A percentile compares a stretch with the other conserved stretches of the same genome.
Conservation (phyloP, 441 rosid species). For the Brassica balearica region DNA sequence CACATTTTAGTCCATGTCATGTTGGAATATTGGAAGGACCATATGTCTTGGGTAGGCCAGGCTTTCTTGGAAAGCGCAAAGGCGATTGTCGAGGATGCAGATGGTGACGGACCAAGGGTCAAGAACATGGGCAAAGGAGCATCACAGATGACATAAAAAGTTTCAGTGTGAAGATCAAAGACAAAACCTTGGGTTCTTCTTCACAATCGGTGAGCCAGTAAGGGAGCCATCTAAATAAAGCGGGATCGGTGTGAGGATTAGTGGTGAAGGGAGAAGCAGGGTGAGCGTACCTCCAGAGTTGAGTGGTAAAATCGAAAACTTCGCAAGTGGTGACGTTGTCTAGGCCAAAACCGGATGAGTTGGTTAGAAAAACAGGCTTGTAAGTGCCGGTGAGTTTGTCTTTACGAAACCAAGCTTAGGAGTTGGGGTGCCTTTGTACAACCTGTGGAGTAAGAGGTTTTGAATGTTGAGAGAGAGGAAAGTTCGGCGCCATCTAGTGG, state of each 20-base stretch:
- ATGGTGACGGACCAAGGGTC: neutral
- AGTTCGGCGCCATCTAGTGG: neutral
- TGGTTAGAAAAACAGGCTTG: neutral
- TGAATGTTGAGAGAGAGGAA: constrained; percentile 2
- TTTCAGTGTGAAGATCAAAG: constrained; percentile 6
- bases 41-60: constrained; percentile 6
- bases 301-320: constrained; percentile 1
- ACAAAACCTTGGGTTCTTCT: neutral
- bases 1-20: neutral
- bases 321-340: neutral
- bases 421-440: neutral
- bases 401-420: constrained; percentile 1
- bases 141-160: neutral
- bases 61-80: neutral
- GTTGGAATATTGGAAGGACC: neutral
- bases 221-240: neutral
- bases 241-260: neutral
- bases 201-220: neutral
- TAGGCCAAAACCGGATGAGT: neutral
- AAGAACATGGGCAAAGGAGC: constrained; percentile 6
- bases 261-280: neutral
- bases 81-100: neutral
- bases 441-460: neutral
- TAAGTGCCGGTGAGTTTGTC: neutral
- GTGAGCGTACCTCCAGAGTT: neutral